phyloP scores from a whole-genome alignment of 1,284 basidiomycete species.

The Austropuccinia psidii region DNA sequence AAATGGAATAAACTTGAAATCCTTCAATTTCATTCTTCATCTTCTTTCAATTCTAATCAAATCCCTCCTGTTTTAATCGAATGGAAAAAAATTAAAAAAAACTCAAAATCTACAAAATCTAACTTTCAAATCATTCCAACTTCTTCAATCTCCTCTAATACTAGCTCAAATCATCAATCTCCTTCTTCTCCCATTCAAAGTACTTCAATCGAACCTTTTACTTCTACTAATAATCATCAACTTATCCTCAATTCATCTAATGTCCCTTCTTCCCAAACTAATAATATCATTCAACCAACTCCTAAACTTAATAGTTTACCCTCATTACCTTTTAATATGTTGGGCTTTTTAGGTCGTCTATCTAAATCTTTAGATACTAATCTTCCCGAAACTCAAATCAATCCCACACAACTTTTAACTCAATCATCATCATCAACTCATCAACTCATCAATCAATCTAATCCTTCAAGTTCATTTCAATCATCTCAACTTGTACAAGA shows the following conservation, averaged over 20 bases:
- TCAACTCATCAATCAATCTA: no score
- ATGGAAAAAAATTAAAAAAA: conserved; percentile 42
- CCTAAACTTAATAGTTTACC: no score
- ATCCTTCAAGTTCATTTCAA: not conserved
- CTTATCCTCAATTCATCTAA: no score
- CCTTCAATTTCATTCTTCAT: conserved; percentile 14
- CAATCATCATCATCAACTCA: no score
- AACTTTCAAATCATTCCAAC: not conserved
- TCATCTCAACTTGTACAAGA: not conserved
- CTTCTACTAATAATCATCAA: no score
- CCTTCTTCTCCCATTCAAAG: not conserved
- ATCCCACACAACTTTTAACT: not conserved
- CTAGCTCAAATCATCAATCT: not conserved
- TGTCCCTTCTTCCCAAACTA: no score
- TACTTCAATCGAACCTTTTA: no score
- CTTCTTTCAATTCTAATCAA: conserved; percentile 5
- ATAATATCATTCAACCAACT: no score
- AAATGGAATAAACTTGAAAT: conserved; percentile 41
- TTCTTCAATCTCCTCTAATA: not conserved
- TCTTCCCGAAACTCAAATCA: not conserved
- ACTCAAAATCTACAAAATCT: conserved; percentile 39
- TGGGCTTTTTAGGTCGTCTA: not conserved
- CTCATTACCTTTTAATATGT: no score
- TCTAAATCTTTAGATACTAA: not conserved
- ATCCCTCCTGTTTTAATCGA: conserved; percentile 36